A percentile compares a stretch with the other conserved stretches of the same genome.
Conservation (phyloP, 805 yeast species). For the Schwanniomyces polymorphus region DNA sequence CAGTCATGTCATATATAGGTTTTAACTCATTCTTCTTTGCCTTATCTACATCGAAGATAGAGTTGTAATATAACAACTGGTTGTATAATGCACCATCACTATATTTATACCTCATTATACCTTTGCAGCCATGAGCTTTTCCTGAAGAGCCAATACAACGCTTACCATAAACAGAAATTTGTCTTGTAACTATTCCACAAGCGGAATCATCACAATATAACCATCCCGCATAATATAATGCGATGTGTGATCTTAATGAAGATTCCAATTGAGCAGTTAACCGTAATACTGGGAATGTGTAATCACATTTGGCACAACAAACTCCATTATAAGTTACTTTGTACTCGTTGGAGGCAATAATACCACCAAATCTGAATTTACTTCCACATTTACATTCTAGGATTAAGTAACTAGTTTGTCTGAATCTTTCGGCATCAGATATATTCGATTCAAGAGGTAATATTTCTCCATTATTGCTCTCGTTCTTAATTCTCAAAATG, state of each 20-base stretch:
- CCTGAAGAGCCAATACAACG: slow-evolving; percentile 73
- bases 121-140: slow-evolving; percentile 66
- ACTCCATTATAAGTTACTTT: slow-evolving; percentile 68
- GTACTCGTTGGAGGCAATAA: slow-evolving; percentile 62
- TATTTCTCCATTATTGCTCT: slow-evolving; percentile 39
- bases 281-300: slow-evolving; percentile 49
- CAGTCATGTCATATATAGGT: slow-evolving; percentile 47
- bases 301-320: slow-evolving; percentile 62
- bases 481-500: slow-evolving; percentile 43
- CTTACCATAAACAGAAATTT: slow-evolving; percentile 85
- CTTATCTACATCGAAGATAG: slow-evolving; percentile 79
- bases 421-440: slow-evolving; percentile 80
- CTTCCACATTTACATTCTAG: slow-evolving; percentile 65
- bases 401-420: slow-evolving; percentile 54
- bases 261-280: slow-evolving; percentile 73
- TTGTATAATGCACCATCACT: slow-evolving; percentile 80
- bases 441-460: slow-evolving; percentile 81
- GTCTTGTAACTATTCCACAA: slow-evolving; percentile 79
- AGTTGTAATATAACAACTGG: slow-evolving; percentile 76
- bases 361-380: slow-evolving; percentile 71
- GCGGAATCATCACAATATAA: slow-evolving; percentile 80
- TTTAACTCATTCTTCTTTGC: slow-evolving; percentile 63
- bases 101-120: slow-evolving; percentile 76
- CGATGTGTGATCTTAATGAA: slow-evolving; percentile 66
- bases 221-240: slow-evolving; percentile 85